Evolutionary conservation across 2,329 filamentous ascomycete genomes (phyloP), one percentile per base, ranked within the genome.

Genomic region (Talaromyces albobiverticillius): DNA sequence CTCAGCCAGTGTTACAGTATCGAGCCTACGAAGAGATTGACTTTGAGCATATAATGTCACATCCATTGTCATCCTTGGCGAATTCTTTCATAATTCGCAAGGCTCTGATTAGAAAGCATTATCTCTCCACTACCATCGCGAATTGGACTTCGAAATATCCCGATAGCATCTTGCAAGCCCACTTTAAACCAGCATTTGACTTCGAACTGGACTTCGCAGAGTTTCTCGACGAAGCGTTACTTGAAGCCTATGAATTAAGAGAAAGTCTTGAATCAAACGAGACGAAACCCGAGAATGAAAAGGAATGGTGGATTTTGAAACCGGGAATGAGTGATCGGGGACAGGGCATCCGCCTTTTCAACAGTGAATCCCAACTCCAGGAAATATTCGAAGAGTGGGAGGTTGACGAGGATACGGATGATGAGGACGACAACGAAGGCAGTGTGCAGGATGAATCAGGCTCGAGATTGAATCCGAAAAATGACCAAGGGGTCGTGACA

Each of bases 191-290:
- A 2, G 85, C 85, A 41, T 89, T 95, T 59, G 84, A 90, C 40
- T 96, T 99, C 62, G 94, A 99, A 72, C 81, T 99, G 7, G 94
- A 99, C 71, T 99, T 94, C 67, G 91, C 92, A 1, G 94, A 99
- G 74, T 99, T 97, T 65, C 76, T 99, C 13, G 94, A 97, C 60
- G 94, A 99, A 63, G 89, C 94, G 0, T 76, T 99, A 7, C 79
- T 95, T 2, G 94, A 99, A 70, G 88, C 89, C 0, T 97, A 88
- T 69, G 94, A 97, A 65, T 73, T 99, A 49, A 81, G 86, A 18
- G 89, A 90, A 54, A 92, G 88, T 61, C 80, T 95, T 70, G 82
- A 82, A 29, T 79, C 78, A 43, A 96, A 96, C 62, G 82, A 82
- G 47, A 68, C 71, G 23, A 78, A 78, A 34, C 93, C 94, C 58